Evolutionary conservation across 2,329 filamentous ascomycete genomes (phyloP).

Genomic region (Microascus cirrosus): DNA sequence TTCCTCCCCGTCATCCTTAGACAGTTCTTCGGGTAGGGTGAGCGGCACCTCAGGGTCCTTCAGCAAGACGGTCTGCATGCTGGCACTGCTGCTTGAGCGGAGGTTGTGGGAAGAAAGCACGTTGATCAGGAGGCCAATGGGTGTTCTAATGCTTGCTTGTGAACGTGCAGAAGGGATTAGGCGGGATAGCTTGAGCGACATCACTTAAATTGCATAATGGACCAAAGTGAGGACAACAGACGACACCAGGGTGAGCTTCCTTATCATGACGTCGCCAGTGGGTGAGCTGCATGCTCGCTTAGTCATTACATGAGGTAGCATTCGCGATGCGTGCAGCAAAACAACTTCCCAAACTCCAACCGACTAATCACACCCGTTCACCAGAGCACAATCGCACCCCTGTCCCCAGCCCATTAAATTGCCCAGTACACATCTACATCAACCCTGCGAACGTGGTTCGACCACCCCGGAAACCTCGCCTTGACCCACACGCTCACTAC

Average conservation of each 20-base stretch:
- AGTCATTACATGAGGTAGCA: neutral
- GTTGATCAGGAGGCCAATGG: neutral
- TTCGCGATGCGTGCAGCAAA: neutral
- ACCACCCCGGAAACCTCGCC: constrained; percentile 43
- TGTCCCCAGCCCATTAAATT: too few species aligned
- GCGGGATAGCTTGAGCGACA: neutral
- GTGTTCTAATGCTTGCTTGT: neutral
- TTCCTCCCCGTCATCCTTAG: constrained; percentile 21
- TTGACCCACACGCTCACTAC: constrained; percentile 51
- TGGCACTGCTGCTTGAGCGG: neutral
- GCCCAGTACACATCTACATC: constrained; percentile 50
- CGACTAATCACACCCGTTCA: neutral
- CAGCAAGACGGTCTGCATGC: constrained; percentile 12
- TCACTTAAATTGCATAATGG: neutral
- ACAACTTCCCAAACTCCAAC: neutral
- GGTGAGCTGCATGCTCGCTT: neutral
- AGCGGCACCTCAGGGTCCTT: constrained; percentile 26
- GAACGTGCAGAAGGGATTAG: neutral
- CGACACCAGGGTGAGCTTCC: neutral
- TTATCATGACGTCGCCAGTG: neutral
- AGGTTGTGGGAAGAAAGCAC: neutral
- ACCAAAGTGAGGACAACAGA: neutral
- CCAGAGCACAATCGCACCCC: neutral
- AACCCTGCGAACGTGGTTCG: constrained; percentile 35
- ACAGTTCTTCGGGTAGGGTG: constrained; percentile 29